Conservation (phyloP, 495 filamentous ascomycete genomes). For the Aspergillus avenaceus region DNA sequence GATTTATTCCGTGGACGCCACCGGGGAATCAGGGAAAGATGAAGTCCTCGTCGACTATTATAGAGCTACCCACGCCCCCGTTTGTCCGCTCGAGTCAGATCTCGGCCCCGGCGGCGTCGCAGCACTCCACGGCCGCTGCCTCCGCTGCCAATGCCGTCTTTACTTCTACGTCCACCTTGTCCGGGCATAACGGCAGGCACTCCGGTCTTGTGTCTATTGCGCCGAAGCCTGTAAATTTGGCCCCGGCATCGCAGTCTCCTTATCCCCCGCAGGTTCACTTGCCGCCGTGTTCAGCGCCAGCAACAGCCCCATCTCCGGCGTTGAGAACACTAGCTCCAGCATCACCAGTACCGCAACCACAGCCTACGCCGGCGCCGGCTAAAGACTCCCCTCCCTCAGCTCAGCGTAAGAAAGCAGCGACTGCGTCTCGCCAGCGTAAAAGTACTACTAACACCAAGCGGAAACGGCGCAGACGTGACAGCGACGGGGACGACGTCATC, state of each 20-base stretch:
- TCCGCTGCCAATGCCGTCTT: not conserved
- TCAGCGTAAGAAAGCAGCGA: slow-evolving; percentile 9
- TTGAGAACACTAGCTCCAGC: not conserved
- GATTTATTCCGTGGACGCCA: slow-evolving; percentile 8
- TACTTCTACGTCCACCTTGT: slow-evolving; percentile 2
- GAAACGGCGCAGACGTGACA: slow-evolving; percentile 47
- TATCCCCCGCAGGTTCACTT: too few relatives aligned
- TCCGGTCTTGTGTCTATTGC: slow-evolving; percentile 10
- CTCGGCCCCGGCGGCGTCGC: slow-evolving; percentile 7
- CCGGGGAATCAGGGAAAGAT: slow-evolving; percentile 1
- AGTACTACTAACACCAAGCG: slow-evolving; percentile 12
- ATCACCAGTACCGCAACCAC: slow-evolving; percentile 1
- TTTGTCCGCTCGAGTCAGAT: slow-evolving; percentile 14
- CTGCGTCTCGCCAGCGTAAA: slow-evolving; percentile 9
- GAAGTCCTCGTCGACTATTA: too few relatives aligned
- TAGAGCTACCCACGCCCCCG: slow-evolving; percentile 21
- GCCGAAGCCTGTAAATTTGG: slow-evolving; percentile 14
- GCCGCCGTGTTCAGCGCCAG: not conserved
- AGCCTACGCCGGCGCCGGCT: not conserved
- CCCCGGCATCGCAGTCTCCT: too few relatives aligned
- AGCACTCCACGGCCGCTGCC: not conserved
- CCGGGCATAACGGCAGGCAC: not conserved
- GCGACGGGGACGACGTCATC: slow-evolving; percentile 38
- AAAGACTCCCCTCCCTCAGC: not conserved
- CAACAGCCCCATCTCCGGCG: not conserved